Conservation (phyloP, 2,329 filamentous ascomycete species). For the Sordariomycetes sp. region DNA sequence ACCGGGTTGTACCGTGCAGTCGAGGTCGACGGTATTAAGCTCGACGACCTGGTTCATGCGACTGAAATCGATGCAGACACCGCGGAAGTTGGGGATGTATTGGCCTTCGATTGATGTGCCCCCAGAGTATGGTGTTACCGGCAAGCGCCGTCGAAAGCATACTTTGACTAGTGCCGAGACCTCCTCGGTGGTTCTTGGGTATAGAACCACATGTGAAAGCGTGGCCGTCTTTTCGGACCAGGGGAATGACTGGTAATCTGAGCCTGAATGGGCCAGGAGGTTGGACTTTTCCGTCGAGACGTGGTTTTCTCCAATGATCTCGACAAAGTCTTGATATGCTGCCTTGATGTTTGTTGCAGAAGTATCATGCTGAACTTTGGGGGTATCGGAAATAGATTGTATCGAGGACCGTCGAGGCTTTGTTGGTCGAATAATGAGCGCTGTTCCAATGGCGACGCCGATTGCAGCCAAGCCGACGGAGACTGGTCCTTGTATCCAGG, state of each 20-base stretch:
- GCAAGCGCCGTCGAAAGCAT: conserved; percentile 69
- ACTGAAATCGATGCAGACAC: conserved; percentile 81
- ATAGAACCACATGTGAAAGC: conserved; percentile 53
- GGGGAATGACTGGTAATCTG: conserved; percentile 58
- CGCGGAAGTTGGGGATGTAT: conserved; percentile 77
- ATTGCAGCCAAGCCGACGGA: too few species aligned
- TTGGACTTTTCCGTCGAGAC: too few species aligned
- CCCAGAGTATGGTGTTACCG: conserved; percentile 75
- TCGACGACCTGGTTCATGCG: conserved; percentile 76
- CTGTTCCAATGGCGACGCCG: too few species aligned
- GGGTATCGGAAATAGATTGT: too few species aligned
- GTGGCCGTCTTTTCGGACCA: conserved; percentile 54
- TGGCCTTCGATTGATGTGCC: conserved; percentile 83
- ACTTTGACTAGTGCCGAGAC: conserved; percentile 52
- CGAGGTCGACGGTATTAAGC: conserved; percentile 80
- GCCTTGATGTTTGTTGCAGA: too few species aligned
- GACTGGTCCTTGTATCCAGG: too few species aligned
- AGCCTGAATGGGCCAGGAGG: too few species aligned
- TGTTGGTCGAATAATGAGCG: too few species aligned
- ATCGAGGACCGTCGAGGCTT: too few species aligned
- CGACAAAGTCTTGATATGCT: too few species aligned
- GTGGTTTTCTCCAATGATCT: too few species aligned
- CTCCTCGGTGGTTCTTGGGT: conserved; percentile 49
- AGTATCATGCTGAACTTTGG: too few species aligned
- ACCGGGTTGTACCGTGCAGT: conserved; percentile 82